These are phyloP conservation scores for Boeremia lycopersici DNA, from an alignment of 2,329 filamentous ascomycete genomes.

Conservation along the genomic window DNA sequence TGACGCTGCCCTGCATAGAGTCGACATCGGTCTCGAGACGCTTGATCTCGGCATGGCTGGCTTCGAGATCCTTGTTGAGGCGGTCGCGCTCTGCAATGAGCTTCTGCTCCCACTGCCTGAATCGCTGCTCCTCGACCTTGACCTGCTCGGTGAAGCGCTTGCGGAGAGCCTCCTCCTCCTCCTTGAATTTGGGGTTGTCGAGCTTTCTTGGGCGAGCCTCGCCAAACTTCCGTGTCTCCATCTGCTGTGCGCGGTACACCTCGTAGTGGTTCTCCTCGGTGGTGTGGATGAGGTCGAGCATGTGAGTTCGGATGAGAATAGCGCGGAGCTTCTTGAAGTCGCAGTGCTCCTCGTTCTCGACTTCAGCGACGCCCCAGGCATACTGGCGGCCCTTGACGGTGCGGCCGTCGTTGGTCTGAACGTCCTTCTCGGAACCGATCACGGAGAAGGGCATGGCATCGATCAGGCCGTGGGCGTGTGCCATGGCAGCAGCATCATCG, in stretches of 20 bases:
- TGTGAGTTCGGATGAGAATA: conserved; percentile 98
- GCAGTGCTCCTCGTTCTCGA: conserved; percentile 99
- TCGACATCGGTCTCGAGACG: conserved; percentile 91
- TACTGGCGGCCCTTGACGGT: conserved; percentile 99
- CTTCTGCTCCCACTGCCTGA: conserved; percentile 99
- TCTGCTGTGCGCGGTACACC: conserved; percentile 97
- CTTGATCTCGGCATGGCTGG: conserved; percentile 91
- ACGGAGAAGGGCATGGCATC: conserved; percentile 98
- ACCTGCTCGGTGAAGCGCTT: conserved; percentile 99
- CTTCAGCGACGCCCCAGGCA: conserved; percentile 98
- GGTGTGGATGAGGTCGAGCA: conserved; percentile 99
- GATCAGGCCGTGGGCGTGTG: conserved; percentile 93
- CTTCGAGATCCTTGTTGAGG: conserved; percentile 99
- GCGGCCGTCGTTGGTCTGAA: conserved; percentile 92
- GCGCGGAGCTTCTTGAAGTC: conserved; percentile 99
- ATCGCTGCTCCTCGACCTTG: conserved; percentile 99
- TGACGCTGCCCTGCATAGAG: conserved; percentile 84
- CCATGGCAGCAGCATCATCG: conserved; percentile 93
- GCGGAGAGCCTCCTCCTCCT: conserved; percentile 96
- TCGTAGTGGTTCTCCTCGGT: conserved; percentile 99
- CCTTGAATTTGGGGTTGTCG: conserved; percentile 99
- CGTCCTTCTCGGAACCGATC: conserved; percentile 98
- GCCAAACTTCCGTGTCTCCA: conserved; percentile 99
- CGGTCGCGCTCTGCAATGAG: conserved; percentile 98
- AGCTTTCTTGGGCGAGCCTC: conserved; percentile 96